Evolutionary conservation across 164 flowering plant species (phyloP), one percentile per base, ranked within the genome.

Genomic region (Chimonanthus salicifolius): DNA sequence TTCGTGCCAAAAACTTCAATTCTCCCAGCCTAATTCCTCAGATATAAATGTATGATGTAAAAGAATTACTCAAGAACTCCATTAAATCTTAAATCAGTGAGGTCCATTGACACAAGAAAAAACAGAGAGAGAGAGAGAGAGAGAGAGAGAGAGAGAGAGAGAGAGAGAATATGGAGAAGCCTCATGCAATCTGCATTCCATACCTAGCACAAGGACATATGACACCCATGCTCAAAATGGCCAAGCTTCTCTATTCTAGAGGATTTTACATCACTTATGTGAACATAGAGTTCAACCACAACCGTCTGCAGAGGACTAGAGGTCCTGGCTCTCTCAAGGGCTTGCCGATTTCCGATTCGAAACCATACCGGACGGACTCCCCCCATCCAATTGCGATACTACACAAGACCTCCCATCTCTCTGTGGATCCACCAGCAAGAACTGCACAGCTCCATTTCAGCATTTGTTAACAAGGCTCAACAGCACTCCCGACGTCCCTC

Each of bases 311-410:
- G 43, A 79, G 72, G 62, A 82, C 88, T 10, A 58, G 80, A 62
- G 88, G 88, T 13, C 75, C 80, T 10, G 73, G 74, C 13, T 67
- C 84, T 6, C 74, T 87, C 7, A 67, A 62, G 5, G 87, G 80
- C 60, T 21, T 78, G 4, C 74, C 81, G 0, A 75, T 48, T 88
- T 88, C 68, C 80, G 73, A 0, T 88, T 85, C 73, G 78, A 76
- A 6, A 72, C 85, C 45, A 85, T 88, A 18, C 85, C 87, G 1
- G 92, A 87, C 64, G 88, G 91, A 11, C 81, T 86, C 3, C 86
- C 86, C 3, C 81, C 79, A 0, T 50, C 82, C 0, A 82, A 84
- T 58, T 58, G n/a, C 2, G 82, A 85, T 6, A 76, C 73, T 65
- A 85, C 87, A 44, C 91, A 86, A 72, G 85, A 86, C 69, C 75